Evolutionary conservation across 2,329 filamentous ascomycete genomes (phyloP).

Genomic region (Arthrinium phaeospermum): DNA sequence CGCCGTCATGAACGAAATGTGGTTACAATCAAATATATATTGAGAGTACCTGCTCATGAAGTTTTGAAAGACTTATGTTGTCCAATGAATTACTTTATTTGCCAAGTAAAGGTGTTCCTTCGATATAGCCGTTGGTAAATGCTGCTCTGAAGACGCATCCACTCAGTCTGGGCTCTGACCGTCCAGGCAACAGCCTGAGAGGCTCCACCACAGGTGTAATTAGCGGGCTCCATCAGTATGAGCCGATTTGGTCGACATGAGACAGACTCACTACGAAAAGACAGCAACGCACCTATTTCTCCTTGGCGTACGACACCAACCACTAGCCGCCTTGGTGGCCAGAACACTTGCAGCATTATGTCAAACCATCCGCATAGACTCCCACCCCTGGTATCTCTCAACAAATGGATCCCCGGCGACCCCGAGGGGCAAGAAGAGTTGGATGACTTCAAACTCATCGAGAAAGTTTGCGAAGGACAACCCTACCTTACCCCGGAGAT

Average conservation of each 20-base stretch:
- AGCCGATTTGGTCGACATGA: not conserved
- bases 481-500: not conserved
- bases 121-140: no score
- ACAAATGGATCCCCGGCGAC: not conserved
- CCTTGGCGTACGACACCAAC: not conserved
- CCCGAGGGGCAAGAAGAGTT: not conserved
- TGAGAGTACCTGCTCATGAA: no score
- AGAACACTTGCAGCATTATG: no score
- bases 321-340: not conserved
- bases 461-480: not conserved
- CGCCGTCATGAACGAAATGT: no score
- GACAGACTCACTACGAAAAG: not conserved
- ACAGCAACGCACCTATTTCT: not conserved
- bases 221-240: not conserved
- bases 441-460: not conserved
- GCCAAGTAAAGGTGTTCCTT: no score
- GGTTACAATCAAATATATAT: no score
- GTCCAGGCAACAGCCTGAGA: no score
- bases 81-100: no score
- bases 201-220: not conserved
- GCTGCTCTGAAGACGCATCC: not conserved
- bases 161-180: not conserved
- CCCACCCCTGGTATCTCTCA: no score
- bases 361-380: not conserved
- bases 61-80: no score